These are phyloP conservation scores for Hypomontagnella submonticulosa DNA, from an alignment of 495 filamentous ascomycete genomes.

Conservation along the genomic window DNA sequence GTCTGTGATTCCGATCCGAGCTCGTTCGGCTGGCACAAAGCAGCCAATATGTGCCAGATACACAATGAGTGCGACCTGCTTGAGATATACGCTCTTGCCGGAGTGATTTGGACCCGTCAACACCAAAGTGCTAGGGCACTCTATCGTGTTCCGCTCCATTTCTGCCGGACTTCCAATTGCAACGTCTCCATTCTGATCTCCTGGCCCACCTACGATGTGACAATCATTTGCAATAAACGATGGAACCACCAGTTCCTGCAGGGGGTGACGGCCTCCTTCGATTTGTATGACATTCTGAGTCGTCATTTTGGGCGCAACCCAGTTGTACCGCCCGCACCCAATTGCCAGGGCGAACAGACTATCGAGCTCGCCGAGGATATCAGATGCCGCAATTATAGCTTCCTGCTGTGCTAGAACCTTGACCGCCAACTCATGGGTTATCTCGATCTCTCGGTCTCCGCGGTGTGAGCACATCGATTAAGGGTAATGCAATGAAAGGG, in stretches of 20 bases:
- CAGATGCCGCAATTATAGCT: slow-evolving; percentile 72
- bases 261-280: slow-evolving; percentile 82
- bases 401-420: slow-evolving; percentile 76
- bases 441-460: slow-evolving; percentile 89
- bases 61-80: slow-evolving; percentile 92
- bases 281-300: slow-evolving; percentile 79
- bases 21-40: slow-evolving; percentile 84
- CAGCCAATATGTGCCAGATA: slow-evolving; percentile 94
- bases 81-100: slow-evolving; percentile 95
- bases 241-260: slow-evolving; percentile 89
- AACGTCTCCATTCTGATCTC: slow-evolving; percentile 25
- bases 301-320: slow-evolving; percentile 76
- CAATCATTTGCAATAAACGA: slow-evolving; percentile 90
- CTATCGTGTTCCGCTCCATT: slow-evolving; percentile 30
- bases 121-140: slow-evolving; percentile 76
- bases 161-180: slow-evolving; percentile 13
- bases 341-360: slow-evolving; percentile 84
- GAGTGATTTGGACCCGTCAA: slow-evolving; percentile 96
- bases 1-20: slow-evolving; percentile 88
- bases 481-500: neutral
- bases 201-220: slow-evolving; percentile 70
- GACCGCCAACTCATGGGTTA: slow-evolving; percentile 81
- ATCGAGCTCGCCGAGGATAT: slow-evolving; percentile 88
- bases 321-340: slow-evolving; percentile 79
- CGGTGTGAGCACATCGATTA: slow-evolving; percentile 34